Percentiles rank a stretch among this genome's conserved stretches.
Conservation (phyloP, 2,329 filamentous ascomycete genomes). For the Bretziella fagacearum region DNA sequence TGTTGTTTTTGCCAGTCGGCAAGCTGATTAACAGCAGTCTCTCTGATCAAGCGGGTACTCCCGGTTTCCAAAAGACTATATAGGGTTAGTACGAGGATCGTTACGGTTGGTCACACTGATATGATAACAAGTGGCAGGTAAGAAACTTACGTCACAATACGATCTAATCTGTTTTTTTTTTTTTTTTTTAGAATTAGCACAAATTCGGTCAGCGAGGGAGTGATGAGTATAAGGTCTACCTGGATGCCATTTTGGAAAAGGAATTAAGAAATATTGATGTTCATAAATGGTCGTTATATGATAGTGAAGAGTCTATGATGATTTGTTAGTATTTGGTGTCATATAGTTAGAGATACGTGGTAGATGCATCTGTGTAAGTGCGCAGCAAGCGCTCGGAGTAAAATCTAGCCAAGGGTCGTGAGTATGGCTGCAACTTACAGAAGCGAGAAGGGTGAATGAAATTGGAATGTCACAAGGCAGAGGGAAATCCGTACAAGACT, state of each 20-base stretch:
- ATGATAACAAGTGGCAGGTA: background rate
- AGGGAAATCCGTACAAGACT: background rate
- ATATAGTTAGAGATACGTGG: no score
- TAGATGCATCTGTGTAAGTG: no score
- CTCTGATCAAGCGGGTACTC: conserved; percentile 87
- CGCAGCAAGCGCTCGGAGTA: no score
- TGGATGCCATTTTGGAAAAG: conserved; percentile 38
- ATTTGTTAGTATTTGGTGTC: no score
- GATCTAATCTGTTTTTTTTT: conserved; percentile 77
- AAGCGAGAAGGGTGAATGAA: background rate
- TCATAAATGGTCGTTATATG: background rate
- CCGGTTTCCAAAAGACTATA: conserved; percentile 59
- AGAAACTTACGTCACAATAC: conserved; percentile 64
- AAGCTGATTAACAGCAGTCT: conserved; percentile 90
- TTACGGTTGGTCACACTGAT: no score
- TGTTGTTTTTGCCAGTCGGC: conserved; percentile 97
- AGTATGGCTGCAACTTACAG: background rate
- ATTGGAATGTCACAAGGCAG: background rate
- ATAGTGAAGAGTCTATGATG: background rate
- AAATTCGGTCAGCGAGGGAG: no score
- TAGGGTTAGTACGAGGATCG: background rate
- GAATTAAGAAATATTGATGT: conserved; percentile 6
- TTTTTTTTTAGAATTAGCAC: no score
- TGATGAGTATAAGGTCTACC: conserved; percentile 22
- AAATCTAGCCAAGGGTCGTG: background rate